phyloP scores from a whole-genome alignment of 768 basidiomycete genomes.

The Lenzites betulinus region DNA sequence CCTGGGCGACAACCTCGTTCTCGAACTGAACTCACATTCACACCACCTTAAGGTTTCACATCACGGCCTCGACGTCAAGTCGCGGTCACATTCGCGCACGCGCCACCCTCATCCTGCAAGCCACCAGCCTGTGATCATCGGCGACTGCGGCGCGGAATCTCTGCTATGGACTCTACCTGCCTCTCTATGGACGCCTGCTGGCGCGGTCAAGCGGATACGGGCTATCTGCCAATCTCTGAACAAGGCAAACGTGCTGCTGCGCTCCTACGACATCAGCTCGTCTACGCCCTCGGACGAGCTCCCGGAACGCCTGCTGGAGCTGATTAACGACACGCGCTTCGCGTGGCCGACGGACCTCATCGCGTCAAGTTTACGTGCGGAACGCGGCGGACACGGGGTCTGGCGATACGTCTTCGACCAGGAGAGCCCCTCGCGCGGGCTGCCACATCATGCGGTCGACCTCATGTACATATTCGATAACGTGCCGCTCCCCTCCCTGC shows the following conservation, averaged over 20 bases:
- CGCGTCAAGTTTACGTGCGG: conserved; percentile 49
- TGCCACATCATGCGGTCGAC: conserved; percentile 72
- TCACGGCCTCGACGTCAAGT: conserved; percentile 13
- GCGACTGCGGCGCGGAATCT: conserved; percentile 68
- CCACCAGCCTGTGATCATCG: conserved; percentile 73
- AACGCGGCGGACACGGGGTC: conserved; percentile 58
- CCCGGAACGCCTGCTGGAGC: conserved; percentile 65
- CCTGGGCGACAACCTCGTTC: conserved; percentile 32
- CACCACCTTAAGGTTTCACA: conserved; percentile 23
- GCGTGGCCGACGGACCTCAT: conserved; percentile 78
- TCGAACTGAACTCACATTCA: conserved; percentile 29
- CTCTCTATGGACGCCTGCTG: conserved; percentile 63
- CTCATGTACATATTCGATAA: conserved; percentile 81
- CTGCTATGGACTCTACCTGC: conserved; percentile 61
- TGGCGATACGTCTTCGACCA: conserved; percentile 86
- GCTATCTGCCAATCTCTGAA: conserved; percentile 72
- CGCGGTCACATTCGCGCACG: conserved; percentile 24
- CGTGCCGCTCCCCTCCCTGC: conserved; percentile 51
- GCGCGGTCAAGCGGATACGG: conserved; percentile 65
- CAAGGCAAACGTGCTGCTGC: conserved; percentile 61
- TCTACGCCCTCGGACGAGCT: conserved; percentile 68
- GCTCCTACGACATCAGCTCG: conserved; percentile 69
- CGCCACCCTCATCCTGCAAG: conserved; percentile 22
- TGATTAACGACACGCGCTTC: conserved; percentile 73
- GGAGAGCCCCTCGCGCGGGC: conserved; percentile 63